Evolutionary conservation across 2,329 filamentous ascomycete genomes (phyloP).

Genomic region (Coniochaeta sp.): DNA sequence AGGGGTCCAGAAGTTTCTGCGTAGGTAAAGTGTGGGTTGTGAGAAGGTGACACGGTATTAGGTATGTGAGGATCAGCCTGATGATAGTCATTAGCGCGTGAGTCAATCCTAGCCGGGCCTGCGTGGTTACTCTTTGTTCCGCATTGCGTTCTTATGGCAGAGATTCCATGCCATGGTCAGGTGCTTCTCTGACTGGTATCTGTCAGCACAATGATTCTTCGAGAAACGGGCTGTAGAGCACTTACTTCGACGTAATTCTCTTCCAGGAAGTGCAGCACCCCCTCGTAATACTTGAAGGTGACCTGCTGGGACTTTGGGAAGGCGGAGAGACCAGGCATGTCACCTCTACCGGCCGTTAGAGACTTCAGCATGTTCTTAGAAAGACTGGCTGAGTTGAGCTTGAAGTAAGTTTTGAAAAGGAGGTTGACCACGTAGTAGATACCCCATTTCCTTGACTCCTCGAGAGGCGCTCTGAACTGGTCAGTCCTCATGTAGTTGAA

Average conservation of each 20-base stretch:
- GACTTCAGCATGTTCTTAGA: slow-evolving; percentile 86
- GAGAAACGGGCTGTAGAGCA: not conserved
- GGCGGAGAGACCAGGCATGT: slow-evolving; percentile 70
- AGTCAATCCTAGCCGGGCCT: slow-evolving; percentile 13
- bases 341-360: slow-evolving; percentile 65
- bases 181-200: slow-evolving; percentile 62
- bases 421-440: slow-evolving; percentile 93
- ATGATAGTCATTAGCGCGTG: slow-evolving; percentile 1
- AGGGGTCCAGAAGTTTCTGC: slow-evolving; percentile 60
- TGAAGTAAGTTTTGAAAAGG: slow-evolving; percentile 98
- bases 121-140: slow-evolving; percentile 67
- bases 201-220: slow-evolving; percentile 1
- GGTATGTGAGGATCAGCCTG: slow-evolving; percentile 85
- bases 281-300: slow-evolving; percentile 94
- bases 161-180: slow-evolving; percentile 74
- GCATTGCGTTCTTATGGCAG: slow-evolving; percentile 64
- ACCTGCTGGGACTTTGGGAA: slow-evolving; percentile 90
- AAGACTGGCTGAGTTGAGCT: slow-evolving; percentile 80
- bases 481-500: slow-evolving; percentile 8
- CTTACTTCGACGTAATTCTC: slow-evolving; percentile 78
- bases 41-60: slow-evolving; percentile 87
- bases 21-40: slow-evolving; percentile 82
- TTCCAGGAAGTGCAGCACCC: slow-evolving; percentile 87
- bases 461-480: slow-evolving; percentile 59
- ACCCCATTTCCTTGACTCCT: slow-evolving; percentile 95